These are phyloP conservation scores for Xylariaceae sp. DNA, from an alignment of 2,329 filamentous ascomycete species.

Conservation along the genomic window DNA sequence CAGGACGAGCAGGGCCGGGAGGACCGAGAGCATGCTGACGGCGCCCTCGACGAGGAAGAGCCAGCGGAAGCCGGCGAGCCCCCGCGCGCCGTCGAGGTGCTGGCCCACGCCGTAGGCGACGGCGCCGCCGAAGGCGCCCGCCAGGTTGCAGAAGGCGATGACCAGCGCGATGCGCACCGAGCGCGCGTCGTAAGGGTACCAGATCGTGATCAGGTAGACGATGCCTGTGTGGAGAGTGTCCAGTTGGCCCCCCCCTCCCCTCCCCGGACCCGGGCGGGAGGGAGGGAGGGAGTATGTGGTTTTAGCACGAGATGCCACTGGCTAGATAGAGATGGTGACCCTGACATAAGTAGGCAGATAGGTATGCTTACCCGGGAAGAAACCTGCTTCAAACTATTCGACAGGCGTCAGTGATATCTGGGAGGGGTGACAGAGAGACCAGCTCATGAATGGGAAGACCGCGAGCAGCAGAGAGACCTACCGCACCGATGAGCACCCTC, in stretches of 20 bases:
- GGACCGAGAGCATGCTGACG: constrained; percentile 40
- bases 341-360: constrained; percentile 31
- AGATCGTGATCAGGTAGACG: constrained; percentile 19
- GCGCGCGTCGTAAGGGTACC: constrained; percentile 17
- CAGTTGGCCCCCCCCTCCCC: too few relatives aligned
- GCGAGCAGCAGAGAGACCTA: too few relatives aligned
- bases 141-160: constrained; percentile 61
- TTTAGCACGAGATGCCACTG: too few relatives aligned
- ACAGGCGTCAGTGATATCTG: too few relatives aligned
- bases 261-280: too few relatives aligned
- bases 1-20: constrained; percentile 14
- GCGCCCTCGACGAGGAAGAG: constrained; percentile 49
- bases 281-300: too few relatives aligned
- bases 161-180: constrained; percentile 44
- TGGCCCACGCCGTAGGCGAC: constrained; percentile 50
- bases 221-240: too few relatives aligned
- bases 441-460: too few relatives aligned
- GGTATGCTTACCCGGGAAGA: constrained; percentile 40
- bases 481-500: constrained; percentile 42
- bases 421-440: too few relatives aligned
- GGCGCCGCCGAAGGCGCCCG: constrained; percentile 56
- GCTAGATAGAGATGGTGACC: too few relatives aligned
- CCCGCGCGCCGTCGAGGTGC: constrained; percentile 47
- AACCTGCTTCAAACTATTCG: constrained; percentile 40
- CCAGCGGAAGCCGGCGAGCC: constrained; percentile 37